Evolutionary conservation across 192 early-diverging fungal genomes (phyloP), one percentile per base, ranked within the genome.

Genomic region (Linnemannia schmuckeri): DNA sequence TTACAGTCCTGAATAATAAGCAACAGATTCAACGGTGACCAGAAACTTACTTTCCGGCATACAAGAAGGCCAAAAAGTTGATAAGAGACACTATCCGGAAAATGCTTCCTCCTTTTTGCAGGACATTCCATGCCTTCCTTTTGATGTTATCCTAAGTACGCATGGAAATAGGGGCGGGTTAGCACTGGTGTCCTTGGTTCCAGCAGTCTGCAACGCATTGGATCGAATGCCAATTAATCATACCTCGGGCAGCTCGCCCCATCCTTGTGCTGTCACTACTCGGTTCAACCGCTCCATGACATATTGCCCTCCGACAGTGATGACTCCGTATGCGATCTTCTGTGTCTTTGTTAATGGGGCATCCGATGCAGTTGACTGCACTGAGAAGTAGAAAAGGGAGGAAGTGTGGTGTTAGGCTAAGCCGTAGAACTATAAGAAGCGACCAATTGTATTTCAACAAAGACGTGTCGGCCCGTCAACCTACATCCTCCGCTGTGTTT

Each of bases 1-100:
- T 33, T 30, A 66, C 15, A 66, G 61, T 33, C 27, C 27, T 2
- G 61, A 66, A 66, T 35, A 10, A 2, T 9, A 30, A 63, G 57
- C 12, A 20, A 41, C 6, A 41, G 22, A 52, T 6, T 52, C 49
- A 52, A 52, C 13, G 12, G 30, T 15, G 15, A 37, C 41, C n/a
- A 17, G 37, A 27, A 37, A 90, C 91, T 81, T 89, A 96, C 94
- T 93, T 95, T 77, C 97, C 97, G 20, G 94, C 92, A 55, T 93
- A 94, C 40, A 99, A 87, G 82, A 98, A 99, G 12, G 93, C 91
- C 37, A 97, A 83, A 82, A 99, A 96, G 82, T 99, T 99, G 17
- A 94, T 52, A 72, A 98, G 78, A 24, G 94, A 92, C 12, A 94
- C 87, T 35, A 92, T 87, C 66, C 92, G 84, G 80, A 90, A 93